Evolutionary conservation across 306 rosid species (phyloP), one percentile per base, ranked within the genome.

Genomic region (Mucuna pruriens): DNA sequence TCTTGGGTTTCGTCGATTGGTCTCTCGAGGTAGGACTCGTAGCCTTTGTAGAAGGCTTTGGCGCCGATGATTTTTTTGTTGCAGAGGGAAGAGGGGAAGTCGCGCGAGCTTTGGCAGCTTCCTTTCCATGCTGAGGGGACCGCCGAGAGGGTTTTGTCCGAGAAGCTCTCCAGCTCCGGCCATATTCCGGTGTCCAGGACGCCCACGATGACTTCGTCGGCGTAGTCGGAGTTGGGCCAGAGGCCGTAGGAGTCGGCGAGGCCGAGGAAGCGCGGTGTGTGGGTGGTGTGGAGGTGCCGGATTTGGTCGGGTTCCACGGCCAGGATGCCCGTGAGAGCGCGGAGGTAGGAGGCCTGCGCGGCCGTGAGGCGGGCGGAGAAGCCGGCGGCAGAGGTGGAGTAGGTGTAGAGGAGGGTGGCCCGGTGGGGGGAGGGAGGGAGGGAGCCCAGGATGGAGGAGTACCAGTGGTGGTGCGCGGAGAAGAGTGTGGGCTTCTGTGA

Each of bases 171-270:
- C 0, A 81, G 65, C 44, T 93, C 99, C 0, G 97, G 99, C 99
- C 98, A 95, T 26, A 95, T 89, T 3, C 97, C 96, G 65, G 96
- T 95, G 74, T 95, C 98, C 0, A 93, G 81, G 15, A 95, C 87
- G 1, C 96, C 97, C 65, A 95, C 16, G 17, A 93, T 73, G 55
- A 95, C 91, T 33, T 95, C 97, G 0, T 87, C 90, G 0, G 92
- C 97, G 74, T 83, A 90, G 11, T 86, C 77, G 7, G 93, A 80
- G 68, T 85, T 36, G 0, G 91, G 87, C 98, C 97, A 95, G 20
- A 95, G 5, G 0, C 97, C 97, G 54, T 69, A 84, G 64, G 39
- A 10, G 1, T 90, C 91, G 23, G 87, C 87, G 22, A 95, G 87
- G 44, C 94, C 93, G 0, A 95, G 83, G 84, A 95, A 93, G 29